Evolutionary conservation across 176 grass and related monocot species (phyloP).

Genomic region (Musa troglodytarum): DNA sequence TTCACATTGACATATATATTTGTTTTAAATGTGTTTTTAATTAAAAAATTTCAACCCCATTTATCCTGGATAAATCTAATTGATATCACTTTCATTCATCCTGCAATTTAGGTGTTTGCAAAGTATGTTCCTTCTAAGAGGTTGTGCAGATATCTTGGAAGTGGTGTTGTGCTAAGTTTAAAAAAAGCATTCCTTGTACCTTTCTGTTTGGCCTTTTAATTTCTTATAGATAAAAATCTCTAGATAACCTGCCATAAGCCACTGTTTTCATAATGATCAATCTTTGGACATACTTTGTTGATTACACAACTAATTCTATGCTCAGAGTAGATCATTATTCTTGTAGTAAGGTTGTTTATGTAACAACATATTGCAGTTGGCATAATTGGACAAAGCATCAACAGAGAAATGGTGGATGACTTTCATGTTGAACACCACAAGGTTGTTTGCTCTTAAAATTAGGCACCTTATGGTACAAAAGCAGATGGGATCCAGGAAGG

Average conservation of each 20-base stretch:
- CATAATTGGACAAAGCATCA: constrained; percentile 36
- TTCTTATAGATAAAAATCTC: background rate
- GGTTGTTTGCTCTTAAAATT: constrained; percentile 22
- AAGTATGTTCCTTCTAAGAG: background rate
- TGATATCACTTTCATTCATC: background rate
- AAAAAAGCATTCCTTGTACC: background rate
- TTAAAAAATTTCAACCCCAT: background rate
- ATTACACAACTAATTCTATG: background rate
- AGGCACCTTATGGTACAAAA: background rate
- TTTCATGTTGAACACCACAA: constrained; percentile 41
- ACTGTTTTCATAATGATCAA: background rate
- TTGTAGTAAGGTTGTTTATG: background rate
- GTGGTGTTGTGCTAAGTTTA: background rate
- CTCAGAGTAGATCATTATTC: background rate
- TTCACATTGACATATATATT: background rate
- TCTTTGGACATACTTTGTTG: background rate
- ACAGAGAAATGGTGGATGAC: constrained; percentile 47
- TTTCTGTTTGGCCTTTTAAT: background rate
- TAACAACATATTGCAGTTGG: constrained; percentile 37
- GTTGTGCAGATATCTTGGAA: background rate
- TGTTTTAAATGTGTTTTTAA: background rate
- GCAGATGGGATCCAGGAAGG: constrained; percentile 9
- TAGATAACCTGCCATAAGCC: background rate
- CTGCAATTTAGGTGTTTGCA: background rate
- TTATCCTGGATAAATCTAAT: background rate